Evolutionary conservation across 1,139 yeast genomes (phyloP).

Genomic region (Suhomyces terraborum): DNA sequence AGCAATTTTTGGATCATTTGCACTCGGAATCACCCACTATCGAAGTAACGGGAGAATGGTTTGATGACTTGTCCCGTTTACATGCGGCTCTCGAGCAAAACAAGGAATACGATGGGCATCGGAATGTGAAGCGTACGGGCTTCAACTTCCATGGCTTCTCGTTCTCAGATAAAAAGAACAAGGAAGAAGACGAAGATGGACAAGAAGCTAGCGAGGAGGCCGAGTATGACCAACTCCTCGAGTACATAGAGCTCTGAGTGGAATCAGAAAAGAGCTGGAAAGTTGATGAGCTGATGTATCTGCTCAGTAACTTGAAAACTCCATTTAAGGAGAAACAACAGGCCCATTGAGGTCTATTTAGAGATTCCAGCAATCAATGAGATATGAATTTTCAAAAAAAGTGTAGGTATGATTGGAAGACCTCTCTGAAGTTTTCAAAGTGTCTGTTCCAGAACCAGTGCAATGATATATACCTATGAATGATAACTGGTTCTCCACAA

Average conservation of each 20-base stretch:
- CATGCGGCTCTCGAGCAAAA: constrained; percentile 16
- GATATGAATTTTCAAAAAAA: too few species aligned
- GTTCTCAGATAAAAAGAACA: too few species aligned
- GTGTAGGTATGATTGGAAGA: too few species aligned
- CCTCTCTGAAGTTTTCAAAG: too few species aligned
- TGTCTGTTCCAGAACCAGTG: too few species aligned
- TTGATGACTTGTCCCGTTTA: constrained; percentile 17
- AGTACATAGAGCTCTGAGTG: constrained; percentile 17
- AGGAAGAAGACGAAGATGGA: constrained; percentile 12
- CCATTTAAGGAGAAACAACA: too few species aligned
- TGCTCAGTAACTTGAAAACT: neutral
- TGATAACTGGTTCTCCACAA: too few species aligned
- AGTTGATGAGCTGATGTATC: too few species aligned
- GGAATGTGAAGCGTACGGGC: constrained; percentile 23
- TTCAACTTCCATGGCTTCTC: constrained; percentile 21
- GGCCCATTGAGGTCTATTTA: too few species aligned
- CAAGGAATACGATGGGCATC: constrained; percentile 12
- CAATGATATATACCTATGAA: too few species aligned
- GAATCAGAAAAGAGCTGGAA: too few species aligned
- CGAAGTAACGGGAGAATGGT: constrained; percentile 21
- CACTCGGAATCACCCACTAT: constrained; percentile 19
- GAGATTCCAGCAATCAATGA: too few species aligned
- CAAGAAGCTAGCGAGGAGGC: constrained; percentile 15
- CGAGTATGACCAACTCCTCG: constrained; percentile 25
- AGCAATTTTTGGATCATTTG: constrained; percentile 25